Conservation (phyloP, 2,329 filamentous ascomycete genomes). For the Nannizziopsis arthrosporioides region DNA sequence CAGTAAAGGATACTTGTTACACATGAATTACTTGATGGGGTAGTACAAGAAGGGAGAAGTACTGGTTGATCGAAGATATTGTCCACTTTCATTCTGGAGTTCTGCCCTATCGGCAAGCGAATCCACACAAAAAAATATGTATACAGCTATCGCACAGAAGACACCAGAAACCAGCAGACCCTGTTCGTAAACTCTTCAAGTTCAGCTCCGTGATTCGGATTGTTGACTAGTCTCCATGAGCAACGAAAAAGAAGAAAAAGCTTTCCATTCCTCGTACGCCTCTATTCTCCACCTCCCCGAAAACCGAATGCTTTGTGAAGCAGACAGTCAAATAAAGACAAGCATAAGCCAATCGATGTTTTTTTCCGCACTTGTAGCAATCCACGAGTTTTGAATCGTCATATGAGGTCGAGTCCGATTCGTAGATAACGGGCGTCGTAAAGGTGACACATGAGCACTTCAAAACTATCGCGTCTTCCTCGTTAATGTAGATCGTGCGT, state of each 20-base stretch:
- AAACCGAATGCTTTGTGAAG: background rate
- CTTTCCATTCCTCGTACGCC: background rate
- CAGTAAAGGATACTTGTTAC: too few relatives aligned
- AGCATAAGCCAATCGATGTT: too few relatives aligned
- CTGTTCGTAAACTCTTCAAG: constrained; percentile 8
- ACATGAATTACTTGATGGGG: constrained; percentile 8
- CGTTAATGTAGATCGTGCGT: too few relatives aligned
- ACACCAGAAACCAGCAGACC: constrained; percentile 8
- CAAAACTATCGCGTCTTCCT: too few relatives aligned
- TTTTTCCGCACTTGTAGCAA: too few relatives aligned
- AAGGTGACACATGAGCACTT: too few relatives aligned
- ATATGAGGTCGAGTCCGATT: too few relatives aligned
- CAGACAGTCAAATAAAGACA: too few relatives aligned
- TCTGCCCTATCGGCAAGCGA: constrained; percentile 10
- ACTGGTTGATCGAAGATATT: constrained; percentile 3
- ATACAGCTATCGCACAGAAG: constrained; percentile 8
- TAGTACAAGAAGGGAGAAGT: constrained; percentile 10
- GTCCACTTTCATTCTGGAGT: constrained; percentile 9
- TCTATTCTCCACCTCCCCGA: background rate
- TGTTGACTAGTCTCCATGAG: constrained; percentile 10
- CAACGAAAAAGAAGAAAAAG: background rate
- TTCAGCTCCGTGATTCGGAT: constrained; percentile 7
- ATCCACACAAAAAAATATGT: background rate
- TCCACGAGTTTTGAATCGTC: too few relatives aligned
- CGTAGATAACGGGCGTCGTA: too few relatives aligned